Conservation (phyloP, 2,329 filamentous ascomycete species). For the Botrytis squamosa region DNA sequence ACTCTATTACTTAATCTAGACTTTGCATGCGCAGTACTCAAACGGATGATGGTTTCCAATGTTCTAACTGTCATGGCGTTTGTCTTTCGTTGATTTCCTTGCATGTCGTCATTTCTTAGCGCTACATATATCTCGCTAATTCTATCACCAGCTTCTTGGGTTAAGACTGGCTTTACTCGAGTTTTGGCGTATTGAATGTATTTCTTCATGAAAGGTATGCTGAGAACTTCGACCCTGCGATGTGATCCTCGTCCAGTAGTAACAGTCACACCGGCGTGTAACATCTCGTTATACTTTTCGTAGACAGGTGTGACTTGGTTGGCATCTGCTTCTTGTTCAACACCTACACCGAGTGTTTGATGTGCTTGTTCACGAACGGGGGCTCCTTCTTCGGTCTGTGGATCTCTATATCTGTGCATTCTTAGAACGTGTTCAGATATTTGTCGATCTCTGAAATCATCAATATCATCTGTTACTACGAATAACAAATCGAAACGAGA, state of each 20-base stretch:
- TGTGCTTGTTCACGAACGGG: slow-evolving; percentile 85
- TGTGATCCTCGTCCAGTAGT: slow-evolving; percentile 71
- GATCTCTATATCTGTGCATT: slow-evolving; percentile 93
- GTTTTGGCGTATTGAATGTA: slow-evolving; percentile 98
- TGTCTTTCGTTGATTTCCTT: slow-evolving; percentile 89
- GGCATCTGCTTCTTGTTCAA: slow-evolving; percentile 72
- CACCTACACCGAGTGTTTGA: slow-evolving; percentile 83
- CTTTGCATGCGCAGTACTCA: slow-evolving; percentile 95
- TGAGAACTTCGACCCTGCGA: slow-evolving; percentile 82
- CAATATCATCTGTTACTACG: slow-evolving; percentile 96
- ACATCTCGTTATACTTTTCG: slow-evolving; percentile 94
- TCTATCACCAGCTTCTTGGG: slow-evolving; percentile 86
- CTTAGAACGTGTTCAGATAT: slow-evolving; percentile 95
- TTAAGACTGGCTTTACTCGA: slow-evolving; percentile 83
- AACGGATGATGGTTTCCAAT: slow-evolving; percentile 94
- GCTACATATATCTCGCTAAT: slow-evolving; percentile 90
- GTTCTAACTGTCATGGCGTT: slow-evolving; percentile 96
- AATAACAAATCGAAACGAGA: slow-evolving; percentile 99
- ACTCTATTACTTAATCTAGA: slow-evolving; percentile 83
- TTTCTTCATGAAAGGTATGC: slow-evolving; percentile 98
- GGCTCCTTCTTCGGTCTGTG: slow-evolving; percentile 89
- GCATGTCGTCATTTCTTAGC: slow-evolving; percentile 91
- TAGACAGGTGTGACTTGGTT: slow-evolving; percentile 82
- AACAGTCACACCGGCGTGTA: slow-evolving; percentile 84
- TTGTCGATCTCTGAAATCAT: slow-evolving; percentile 85